Conservation (phyloP, 768 basidiomycete species). For the Mycena leptocephala region DNA sequence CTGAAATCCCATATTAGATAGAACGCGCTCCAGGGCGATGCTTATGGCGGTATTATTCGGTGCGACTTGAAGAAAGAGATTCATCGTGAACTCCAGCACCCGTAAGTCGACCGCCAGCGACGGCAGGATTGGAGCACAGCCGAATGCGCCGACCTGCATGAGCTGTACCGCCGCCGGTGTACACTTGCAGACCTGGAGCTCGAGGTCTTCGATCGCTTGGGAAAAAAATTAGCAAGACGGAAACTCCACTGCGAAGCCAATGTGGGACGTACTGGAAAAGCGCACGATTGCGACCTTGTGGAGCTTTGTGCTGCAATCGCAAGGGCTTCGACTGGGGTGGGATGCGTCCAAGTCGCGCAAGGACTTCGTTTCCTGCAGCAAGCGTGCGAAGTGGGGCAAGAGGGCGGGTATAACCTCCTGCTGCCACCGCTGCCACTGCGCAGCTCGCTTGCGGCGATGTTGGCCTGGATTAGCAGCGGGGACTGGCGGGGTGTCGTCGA, state of each 20-base stretch:
- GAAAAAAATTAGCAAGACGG: too few species aligned
- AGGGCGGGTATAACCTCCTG: neutral
- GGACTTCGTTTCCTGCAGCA: neutral
- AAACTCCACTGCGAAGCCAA: too few species aligned
- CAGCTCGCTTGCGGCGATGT: neutral
- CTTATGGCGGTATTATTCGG: neutral
- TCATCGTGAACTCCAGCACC: neutral
- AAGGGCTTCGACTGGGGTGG: too few species aligned
- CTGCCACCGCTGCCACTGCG: conserved; percentile 8
- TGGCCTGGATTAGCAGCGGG: neutral
- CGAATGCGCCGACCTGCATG: neutral
- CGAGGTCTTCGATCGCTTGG: conserved; percentile 3
- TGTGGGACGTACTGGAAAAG: too few species aligned
- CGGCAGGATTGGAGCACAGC: neutral
- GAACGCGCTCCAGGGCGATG: too few species aligned
- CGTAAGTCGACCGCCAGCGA: neutral
- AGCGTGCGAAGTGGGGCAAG: too few species aligned
- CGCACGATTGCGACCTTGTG: too few species aligned
- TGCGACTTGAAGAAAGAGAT: neutral
- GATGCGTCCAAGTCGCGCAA: neutral
- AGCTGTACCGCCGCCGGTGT: neutral
- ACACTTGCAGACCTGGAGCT: neutral
- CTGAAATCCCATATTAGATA: too few species aligned
- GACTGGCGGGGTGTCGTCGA: neutral
- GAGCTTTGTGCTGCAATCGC: too few species aligned